These are phyloP conservation scores for Porphyrellus cyaneotinctus DNA, from an alignment of 768 basidiomycete genomes.

Conservation along the genomic window DNA sequence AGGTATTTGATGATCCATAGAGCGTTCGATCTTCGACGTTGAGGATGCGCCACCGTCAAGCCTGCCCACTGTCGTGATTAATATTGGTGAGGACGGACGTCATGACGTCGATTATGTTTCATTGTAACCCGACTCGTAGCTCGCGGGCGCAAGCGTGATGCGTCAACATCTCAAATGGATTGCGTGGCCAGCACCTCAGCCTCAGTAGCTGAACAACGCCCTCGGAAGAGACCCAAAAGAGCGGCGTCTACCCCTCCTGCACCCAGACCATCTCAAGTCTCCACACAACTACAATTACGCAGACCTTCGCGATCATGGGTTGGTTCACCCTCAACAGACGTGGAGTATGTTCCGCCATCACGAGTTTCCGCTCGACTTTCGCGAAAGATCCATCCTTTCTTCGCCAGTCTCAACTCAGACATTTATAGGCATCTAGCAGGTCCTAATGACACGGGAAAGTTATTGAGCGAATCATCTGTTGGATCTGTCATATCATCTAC, in stretches of 20 bases:
- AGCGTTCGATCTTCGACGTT: conserved; percentile 3
- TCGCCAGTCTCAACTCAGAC: conserved; percentile 17
- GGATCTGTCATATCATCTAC: conserved; percentile 2
- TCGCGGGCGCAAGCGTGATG: conserved; percentile 19
- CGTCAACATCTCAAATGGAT: not conserved
- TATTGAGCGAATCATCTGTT: conserved; percentile 8
- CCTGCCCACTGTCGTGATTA: conserved; percentile 4
- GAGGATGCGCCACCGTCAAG: conserved; percentile 4
- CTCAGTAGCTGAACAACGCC: conserved; percentile 4
- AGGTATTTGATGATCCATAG: conserved; percentile 7
- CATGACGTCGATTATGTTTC: not conserved
- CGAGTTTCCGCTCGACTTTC: conserved; percentile 22
- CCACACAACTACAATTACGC: conserved; percentile 5
- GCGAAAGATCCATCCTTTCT: conserved; percentile 17
- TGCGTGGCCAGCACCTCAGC: not conserved
- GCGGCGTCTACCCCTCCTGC: conserved; percentile 19
- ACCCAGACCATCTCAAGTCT: conserved; percentile 8
- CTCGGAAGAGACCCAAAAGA: conserved; percentile 21
- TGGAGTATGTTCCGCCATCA: conserved; percentile 1
- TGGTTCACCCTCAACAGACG: conserved; percentile 12
- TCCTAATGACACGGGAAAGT: conserved; percentile 7
- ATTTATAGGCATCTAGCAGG: conserved; percentile 30
- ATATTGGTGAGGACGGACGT: conserved; percentile 11
- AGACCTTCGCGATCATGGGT: conserved; percentile 17
- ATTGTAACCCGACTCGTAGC: conserved; percentile 9